Base-by-base conservation (phyloP, 305 asterid genomes). In the Fraxinus nigra region DNA sequence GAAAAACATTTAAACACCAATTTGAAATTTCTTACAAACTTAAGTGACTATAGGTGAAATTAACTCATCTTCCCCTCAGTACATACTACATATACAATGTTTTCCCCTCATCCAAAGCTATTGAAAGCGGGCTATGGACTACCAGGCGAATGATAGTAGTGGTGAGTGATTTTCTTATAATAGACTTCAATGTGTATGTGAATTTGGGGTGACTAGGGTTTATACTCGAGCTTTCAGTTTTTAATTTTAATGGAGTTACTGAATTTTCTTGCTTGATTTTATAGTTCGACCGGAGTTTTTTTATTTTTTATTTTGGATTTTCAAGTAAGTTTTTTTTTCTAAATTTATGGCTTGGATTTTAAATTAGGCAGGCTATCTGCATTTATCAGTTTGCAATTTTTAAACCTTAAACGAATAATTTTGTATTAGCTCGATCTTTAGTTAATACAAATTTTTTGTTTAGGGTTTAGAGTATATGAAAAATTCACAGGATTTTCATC, bases 61-160 rank as follows among this genome's bases (percentile, higher is more conserved):
- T 16, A 16, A 51, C 9, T 51, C 63, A 51, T 51, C n/a, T 16
- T 51, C 24, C 63, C 22, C 8, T n/a, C 24, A 51, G 7, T 4
- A 16, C 20, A 48, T 14, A 3, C 18, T 14, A 4, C 7, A 48
- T 48, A 0, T 48, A 4, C 61, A 16, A 8, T 51, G 59, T n/a
- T 46, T 1, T 1, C 63, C 22, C 24, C 22, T 51, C 63, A 0
- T 51, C 16, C 63, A 18, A 51, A 51, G 63, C 22, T 51, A 16
- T 16, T 51, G 63, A 16, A n/a, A 88, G 89, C 97, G 92, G 93
- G 95, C 91, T 85, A 94, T 94, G 98, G 97, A 92, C 79, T 93
- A 92, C 89, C 93, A 87, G 83, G 89, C 97, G 48, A 92, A 85
- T 76, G 97, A 91, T 81, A 91, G 97, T 88, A 92, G 97, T 79